Evolutionary conservation across 176 grass and related monocot genomes (phyloP).

Genomic region (Coix lacrymajobi): DNA sequence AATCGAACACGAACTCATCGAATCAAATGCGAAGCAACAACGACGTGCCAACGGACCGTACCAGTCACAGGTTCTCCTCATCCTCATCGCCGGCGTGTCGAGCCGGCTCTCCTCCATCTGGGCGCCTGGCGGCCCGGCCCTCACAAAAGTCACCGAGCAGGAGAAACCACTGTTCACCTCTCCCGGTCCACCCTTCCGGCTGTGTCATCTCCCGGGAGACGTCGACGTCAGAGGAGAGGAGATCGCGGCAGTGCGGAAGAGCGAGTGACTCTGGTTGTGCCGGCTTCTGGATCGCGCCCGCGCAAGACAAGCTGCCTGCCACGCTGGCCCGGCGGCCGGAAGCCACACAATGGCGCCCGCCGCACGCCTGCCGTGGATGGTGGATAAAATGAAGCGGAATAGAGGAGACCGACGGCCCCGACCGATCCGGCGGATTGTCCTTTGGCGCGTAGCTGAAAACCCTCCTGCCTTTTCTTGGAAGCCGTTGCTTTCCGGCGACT

Average conservation of each 20-base stretch:
- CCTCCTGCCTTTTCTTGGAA: not conserved
- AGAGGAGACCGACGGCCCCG: no score
- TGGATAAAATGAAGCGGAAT: not conserved
- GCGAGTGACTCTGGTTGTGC: constrained; percentile 30
- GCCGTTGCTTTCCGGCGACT: not conserved
- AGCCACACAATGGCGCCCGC: constrained; percentile 24
- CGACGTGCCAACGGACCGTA: not conserved
- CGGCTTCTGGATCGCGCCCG: constrained; percentile 8
- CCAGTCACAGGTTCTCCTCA: constrained; percentile 73
- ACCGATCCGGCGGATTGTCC: not conserved
- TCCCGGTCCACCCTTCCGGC: not conserved
- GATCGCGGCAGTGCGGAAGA: not conserved
- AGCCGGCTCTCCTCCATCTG: constrained; percentile 44
- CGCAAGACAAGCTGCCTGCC: not conserved
- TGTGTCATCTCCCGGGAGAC: not conserved
- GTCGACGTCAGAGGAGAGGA: constrained; percentile 19
- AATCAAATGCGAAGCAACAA: not conserved
- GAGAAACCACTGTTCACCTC: not conserved
- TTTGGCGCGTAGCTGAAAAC: not conserved
- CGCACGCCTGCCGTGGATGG: not conserved
- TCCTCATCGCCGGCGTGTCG: constrained; percentile 60
- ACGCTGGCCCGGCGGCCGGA: not conserved
- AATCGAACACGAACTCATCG: not conserved
- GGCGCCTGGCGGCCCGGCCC: not conserved
- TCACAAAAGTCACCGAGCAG: not conserved